These are phyloP conservation scores for Terana coerulea DNA, from an alignment of 768 basidiomycete species.

Conservation along the genomic window DNA sequence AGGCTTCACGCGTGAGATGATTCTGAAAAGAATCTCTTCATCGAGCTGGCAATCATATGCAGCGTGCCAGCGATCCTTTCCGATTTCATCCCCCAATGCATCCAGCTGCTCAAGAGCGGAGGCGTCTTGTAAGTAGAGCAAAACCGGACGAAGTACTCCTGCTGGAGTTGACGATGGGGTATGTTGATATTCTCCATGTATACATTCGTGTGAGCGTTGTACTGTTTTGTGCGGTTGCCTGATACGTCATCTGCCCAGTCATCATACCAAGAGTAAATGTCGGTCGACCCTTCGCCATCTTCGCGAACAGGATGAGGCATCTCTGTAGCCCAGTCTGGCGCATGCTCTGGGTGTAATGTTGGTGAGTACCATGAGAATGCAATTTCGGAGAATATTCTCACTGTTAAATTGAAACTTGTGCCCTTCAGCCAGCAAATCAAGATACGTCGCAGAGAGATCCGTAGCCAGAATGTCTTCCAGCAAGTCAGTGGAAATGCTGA, in stretches of 20 bases:
- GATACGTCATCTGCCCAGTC: constrained; percentile 6
- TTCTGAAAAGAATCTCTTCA: constrained; percentile 9
- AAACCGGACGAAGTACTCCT: constrained; percentile 14
- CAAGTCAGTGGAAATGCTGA: not conserved
- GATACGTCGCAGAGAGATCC: not conserved
- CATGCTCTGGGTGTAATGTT: not conserved
- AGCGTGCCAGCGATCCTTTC: constrained; percentile 5
- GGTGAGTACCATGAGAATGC: not conserved
- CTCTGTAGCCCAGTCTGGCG: not conserved
- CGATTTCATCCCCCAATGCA: constrained; percentile 11
- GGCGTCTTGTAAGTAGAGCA: constrained; percentile 15
- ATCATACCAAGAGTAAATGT: constrained; percentile 5
- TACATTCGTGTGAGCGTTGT: too few relatives aligned
- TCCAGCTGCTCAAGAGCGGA: constrained; percentile 8
- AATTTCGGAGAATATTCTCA: not conserved
- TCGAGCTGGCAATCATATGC: constrained; percentile 13
- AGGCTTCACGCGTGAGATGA: constrained; percentile 9
- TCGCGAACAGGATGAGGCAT: constrained; percentile 14
- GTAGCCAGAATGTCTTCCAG: too few relatives aligned
- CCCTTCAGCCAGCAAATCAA: not conserved
- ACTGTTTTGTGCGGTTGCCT: not conserved
- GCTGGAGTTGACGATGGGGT: constrained; percentile 11
- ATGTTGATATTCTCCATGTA: constrained; percentile 11
- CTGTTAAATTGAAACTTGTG: not conserved
- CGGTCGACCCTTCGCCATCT: constrained; percentile 10